These are phyloP conservation scores for Pseudogymnoascus sp. DNA, from an alignment of 2,329 filamentous ascomycete species.

Conservation along the genomic window DNA sequence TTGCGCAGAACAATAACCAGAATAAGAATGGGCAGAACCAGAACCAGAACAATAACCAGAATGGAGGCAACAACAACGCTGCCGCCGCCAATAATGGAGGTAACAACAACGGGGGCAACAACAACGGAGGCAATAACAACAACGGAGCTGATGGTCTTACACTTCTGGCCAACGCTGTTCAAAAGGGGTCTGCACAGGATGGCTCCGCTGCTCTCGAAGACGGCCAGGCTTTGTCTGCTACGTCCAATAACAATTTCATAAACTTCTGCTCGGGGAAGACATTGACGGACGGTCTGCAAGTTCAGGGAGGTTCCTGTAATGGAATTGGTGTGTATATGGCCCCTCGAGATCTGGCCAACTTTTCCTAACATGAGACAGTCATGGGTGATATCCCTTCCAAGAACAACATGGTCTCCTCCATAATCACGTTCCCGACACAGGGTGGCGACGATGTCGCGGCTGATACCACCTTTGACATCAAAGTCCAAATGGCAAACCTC, in stretches of 20 bases:
- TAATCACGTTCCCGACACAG: slow-evolving; percentile 25
- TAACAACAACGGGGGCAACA: slow-evolving; percentile 12
- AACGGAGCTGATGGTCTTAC: slow-evolving; percentile 14
- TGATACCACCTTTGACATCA: slow-evolving; percentile 28
- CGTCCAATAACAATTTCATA: slow-evolving; percentile 30
- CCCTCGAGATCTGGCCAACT: neutral
- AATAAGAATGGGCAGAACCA: neutral
- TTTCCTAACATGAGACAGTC: slow-evolving; percentile 16
- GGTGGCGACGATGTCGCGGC: slow-evolving; percentile 19
- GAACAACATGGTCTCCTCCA: slow-evolving; percentile 26
- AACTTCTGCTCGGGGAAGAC: slow-evolving; percentile 31
- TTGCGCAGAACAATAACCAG: neutral
- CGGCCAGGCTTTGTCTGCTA: slow-evolving; percentile 24
- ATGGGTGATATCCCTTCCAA: slow-evolving; percentile 31
- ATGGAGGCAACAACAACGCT: neutral
- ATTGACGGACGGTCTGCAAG: slow-evolving; percentile 55
- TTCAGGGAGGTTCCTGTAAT: slow-evolving; percentile 54
- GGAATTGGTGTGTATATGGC: slow-evolving; percentile 26
- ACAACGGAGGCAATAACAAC: slow-evolving; percentile 3
- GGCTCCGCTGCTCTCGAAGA: slow-evolving; percentile 22
- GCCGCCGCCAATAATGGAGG: neutral
- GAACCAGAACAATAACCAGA: neutral
- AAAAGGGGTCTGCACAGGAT: slow-evolving; percentile 25
- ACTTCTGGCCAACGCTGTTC: slow-evolving; percentile 22
- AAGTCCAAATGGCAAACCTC: slow-evolving; percentile 30